Percentiles rank a stretch among this genome's conserved stretches.
Evolutionary conservation across 257 asterid genomes (phyloP).

Genomic region (Sherardia arvensis): DNA sequence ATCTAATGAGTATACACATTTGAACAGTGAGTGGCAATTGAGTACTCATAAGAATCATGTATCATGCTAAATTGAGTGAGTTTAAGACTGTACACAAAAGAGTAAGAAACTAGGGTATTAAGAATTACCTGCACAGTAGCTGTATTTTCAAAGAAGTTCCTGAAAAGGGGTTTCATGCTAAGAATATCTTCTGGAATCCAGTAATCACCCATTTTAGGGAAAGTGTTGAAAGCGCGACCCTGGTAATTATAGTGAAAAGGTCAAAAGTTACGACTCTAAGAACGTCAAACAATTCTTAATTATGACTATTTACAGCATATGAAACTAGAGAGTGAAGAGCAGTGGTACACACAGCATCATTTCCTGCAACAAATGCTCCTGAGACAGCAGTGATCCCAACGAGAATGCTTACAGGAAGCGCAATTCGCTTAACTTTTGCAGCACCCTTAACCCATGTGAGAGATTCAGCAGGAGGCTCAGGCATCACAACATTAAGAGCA

Average conservation of each 20-base stretch:
- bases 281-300: background rate
- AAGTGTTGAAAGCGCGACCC: slow-evolving; percentile 95
- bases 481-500: slow-evolving; percentile 88
- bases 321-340: slow-evolving; percentile 6
- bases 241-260: slow-evolving; percentile 18
- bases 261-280: slow-evolving; percentile 6
- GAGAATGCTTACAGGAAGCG: slow-evolving; percentile 67
- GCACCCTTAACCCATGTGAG: slow-evolving; percentile 78
- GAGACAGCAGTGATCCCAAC: slow-evolving; percentile 89
- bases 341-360: slow-evolving; percentile 70
- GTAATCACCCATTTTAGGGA: slow-evolving; percentile 86
- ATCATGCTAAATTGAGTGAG: no score
- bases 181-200: slow-evolving; percentile 88
- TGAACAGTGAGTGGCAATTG: no score
- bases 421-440: slow-evolving; percentile 76
- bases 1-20: background rate
- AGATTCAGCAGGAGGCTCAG: slow-evolving; percentile 87
- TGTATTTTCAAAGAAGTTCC: slow-evolving; percentile 88
- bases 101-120: background rate
- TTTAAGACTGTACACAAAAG: no score
- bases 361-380: slow-evolving; percentile 98
- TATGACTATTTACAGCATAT: background rate
- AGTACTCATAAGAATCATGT: no score
- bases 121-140: slow-evolving; percentile 77
- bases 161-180: slow-evolving; percentile 57